phyloP scores from a whole-genome alignment of 2,329 filamentous ascomycete genomes.

The Colletotrichum simmondsii region DNA sequence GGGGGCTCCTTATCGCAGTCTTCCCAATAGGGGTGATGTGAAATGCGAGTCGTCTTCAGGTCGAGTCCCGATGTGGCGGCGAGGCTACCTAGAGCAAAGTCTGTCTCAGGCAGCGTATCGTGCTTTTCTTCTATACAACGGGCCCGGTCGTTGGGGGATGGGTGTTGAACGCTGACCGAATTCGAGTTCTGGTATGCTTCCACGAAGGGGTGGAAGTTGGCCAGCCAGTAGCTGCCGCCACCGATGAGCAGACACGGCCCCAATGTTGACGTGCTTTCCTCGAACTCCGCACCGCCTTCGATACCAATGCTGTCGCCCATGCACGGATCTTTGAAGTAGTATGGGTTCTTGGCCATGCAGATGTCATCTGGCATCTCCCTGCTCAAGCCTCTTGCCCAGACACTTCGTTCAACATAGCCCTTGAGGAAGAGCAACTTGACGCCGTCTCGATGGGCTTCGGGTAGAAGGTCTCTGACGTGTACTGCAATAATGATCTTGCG shows the following conservation, averaged over 20 bases:
- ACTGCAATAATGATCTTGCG: conserved; percentile 51
- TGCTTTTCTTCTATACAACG: conserved; percentile 49
- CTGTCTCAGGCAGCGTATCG: conserved; percentile 45
- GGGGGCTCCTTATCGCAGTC: conserved; percentile 52
- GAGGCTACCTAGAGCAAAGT: conserved; percentile 48
- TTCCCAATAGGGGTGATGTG: conserved; percentile 58
- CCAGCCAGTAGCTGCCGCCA: conserved; percentile 53
- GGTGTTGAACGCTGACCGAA: conserved; percentile 50
- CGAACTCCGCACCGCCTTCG: conserved; percentile 40
- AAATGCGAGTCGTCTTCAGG: conserved; percentile 54
- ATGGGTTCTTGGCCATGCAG: conserved; percentile 54
- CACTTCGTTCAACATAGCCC: conserved; percentile 49
- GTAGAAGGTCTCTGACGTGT: conserved; percentile 55
- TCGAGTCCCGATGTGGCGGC: conserved; percentile 54
- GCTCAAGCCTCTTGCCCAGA: conserved; percentile 53
- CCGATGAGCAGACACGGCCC: conserved; percentile 52
- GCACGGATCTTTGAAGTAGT: conserved; percentile 52
- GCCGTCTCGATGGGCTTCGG: conserved; percentile 42
- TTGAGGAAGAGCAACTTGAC: conserved; percentile 51
- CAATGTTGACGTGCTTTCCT: conserved; percentile 53
- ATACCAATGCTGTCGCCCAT: conserved; percentile 59
- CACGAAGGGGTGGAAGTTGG: conserved; percentile 56
- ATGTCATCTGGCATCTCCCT: conserved; percentile 52
- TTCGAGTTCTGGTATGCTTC: conserved; percentile 45
- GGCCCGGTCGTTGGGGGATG: conserved; percentile 52